These are phyloP conservation scores for Magnolia sinica DNA, from an alignment of 164 flowering plant genomes.

Conservation along the genomic window DNA sequence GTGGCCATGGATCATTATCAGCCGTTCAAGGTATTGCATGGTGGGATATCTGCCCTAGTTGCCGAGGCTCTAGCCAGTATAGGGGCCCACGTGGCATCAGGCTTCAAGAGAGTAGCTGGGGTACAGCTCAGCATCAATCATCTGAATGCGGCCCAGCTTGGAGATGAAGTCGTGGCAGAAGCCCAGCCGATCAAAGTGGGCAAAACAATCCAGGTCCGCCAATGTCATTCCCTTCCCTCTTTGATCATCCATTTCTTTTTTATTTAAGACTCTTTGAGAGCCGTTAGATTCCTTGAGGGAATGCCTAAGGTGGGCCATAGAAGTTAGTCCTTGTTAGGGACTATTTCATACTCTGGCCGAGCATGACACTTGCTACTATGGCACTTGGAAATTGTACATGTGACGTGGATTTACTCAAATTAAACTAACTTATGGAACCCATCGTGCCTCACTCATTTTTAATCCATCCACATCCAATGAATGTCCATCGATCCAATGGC, in stretches of 20 bases:
- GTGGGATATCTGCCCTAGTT: slow-evolving; percentile 66
- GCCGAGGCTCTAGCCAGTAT: slow-evolving; percentile 68
- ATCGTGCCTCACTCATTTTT: no score
- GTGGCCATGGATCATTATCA: not conserved
- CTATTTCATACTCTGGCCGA: no score
- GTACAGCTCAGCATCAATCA: slow-evolving; percentile 72
- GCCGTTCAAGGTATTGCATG: slow-evolving; percentile 66
- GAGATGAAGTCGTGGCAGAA: slow-evolving; percentile 52
- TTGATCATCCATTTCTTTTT: not conserved
- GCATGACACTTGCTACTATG: no score
- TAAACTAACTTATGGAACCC: no score
- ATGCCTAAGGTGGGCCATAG: no score
- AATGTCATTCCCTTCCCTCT: not conserved
- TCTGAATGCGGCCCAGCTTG: slow-evolving; percentile 47
- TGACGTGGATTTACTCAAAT: no score
- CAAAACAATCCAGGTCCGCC: slow-evolving; percentile 58
- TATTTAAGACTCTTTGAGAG: no score
- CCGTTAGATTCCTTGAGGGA: no score
- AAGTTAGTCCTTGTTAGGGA: no score
- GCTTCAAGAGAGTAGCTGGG: slow-evolving; percentile 62
- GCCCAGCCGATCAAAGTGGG: slow-evolving; percentile 57
- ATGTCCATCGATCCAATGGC: no score
- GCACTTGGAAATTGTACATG: no score
- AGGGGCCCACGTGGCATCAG: slow-evolving; percentile 72
- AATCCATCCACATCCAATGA: no score